Conservation (phyloP, 129 eudicot genomes). For the Smallanthus sonchifolius region DNA sequence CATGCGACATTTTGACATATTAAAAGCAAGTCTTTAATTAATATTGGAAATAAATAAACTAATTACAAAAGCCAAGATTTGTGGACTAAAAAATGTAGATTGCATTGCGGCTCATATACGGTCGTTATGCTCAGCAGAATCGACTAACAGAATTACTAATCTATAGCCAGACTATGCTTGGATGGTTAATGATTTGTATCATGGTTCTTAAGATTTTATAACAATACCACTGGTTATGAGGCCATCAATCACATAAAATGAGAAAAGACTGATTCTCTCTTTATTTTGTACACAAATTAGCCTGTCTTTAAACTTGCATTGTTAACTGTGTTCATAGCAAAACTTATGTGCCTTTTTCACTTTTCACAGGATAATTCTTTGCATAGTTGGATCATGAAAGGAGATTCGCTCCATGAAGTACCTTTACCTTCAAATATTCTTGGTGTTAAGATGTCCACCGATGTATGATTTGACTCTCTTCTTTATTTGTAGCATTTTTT, state of each 20-base stretch:
- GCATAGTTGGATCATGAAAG: conserved; percentile 62
- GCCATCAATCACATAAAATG: conserved; percentile 10
- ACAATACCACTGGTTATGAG: not conserved
- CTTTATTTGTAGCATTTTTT: not conserved
- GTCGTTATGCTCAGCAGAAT: not conserved
- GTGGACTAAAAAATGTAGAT: not conserved
- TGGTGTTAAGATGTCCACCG: conserved; percentile 56
- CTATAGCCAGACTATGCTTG: not conserved
- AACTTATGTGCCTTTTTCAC: not conserved
- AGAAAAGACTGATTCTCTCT: not conserved
- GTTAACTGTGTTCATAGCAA: not conserved
- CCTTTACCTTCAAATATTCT: conserved; percentile 68
- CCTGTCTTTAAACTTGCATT: not conserved
- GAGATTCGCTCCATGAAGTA: conserved; percentile 45
- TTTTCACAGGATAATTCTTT: conserved; percentile 64
- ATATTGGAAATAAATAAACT: not conserved
- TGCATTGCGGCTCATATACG: not conserved
- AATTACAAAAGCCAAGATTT: not conserved
- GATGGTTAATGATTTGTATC: not conserved
- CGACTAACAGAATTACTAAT: not conserved
- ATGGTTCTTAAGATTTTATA: not conserved
- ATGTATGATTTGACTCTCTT: conserved; percentile 42
- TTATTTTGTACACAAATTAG: not conserved
- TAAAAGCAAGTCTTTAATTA: not conserved
- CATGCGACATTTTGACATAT: not conserved